These are phyloP conservation scores for Berkeleyomyces basicola DNA, from an alignment of 2,329 filamentous ascomycete species.

Conservation along the genomic window DNA sequence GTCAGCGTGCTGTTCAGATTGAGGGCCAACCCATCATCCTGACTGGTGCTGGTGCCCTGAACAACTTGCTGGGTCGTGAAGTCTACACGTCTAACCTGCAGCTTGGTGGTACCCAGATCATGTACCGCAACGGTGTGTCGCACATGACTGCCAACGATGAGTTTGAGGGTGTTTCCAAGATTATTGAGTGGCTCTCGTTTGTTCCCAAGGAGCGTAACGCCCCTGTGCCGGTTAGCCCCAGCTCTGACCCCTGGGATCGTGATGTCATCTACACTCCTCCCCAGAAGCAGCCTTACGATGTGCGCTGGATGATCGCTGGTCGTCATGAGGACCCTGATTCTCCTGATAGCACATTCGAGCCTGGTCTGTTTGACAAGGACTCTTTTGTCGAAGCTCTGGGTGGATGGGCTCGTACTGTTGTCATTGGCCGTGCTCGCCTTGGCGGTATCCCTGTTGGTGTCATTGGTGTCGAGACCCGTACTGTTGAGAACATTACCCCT, in stretches of 20 bases:
- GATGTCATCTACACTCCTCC: constrained; percentile 73
- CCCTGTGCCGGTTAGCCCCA: constrained; percentile 82
- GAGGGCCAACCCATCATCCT: constrained; percentile 98
- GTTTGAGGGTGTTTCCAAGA: constrained; percentile 94
- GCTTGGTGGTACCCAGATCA: constrained; percentile 99
- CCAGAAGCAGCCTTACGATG: constrained; percentile 76
- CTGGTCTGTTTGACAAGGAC: constrained; percentile 88
- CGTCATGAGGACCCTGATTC: constrained; percentile 42
- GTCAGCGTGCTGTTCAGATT: constrained; percentile 95
- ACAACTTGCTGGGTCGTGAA: constrained; percentile 94
- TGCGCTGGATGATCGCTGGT: constrained; percentile 82
- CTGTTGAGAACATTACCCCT: constrained; percentile 90
- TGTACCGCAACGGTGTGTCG: constrained; percentile 99
- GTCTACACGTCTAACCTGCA: constrained; percentile 98
- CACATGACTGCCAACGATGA: constrained; percentile 97
- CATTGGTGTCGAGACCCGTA: constrained; percentile 88
- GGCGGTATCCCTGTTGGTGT: constrained; percentile 97
- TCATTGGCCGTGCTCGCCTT: constrained; percentile 87
- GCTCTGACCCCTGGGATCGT: constrained; percentile 77
- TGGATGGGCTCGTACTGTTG: constrained; percentile 92
- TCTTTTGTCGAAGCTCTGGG: constrained; percentile 95
- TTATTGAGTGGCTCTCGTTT: constrained; percentile 95
- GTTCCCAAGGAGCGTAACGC: constrained; percentile 89
- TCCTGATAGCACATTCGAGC: constrained; percentile 53
- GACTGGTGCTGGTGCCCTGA: constrained; percentile 90